Conservation (phyloP, 2,329 filamentous ascomycete genomes). For the Ceratocystis destructans region DNA sequence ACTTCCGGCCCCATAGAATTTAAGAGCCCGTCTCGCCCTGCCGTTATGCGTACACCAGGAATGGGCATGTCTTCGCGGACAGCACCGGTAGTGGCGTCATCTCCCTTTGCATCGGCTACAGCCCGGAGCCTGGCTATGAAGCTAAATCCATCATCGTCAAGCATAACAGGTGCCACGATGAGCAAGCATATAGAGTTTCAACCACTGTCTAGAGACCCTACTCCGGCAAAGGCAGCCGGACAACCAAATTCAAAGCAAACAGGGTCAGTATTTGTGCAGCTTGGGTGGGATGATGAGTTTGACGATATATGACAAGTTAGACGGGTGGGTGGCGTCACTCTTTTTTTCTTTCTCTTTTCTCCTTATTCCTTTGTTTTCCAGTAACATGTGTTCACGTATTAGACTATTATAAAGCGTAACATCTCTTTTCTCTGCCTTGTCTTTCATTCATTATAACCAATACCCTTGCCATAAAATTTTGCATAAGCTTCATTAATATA, state of each 20-base stretch:
- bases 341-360: slow-evolving; percentile 1
- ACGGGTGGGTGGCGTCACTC: slow-evolving; percentile 14
- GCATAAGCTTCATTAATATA: background rate
- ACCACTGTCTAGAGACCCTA: slow-evolving; percentile 6
- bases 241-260: background rate
- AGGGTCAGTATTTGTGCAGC: slow-evolving; percentile 38
- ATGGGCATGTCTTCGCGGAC: background rate
- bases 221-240: background rate
- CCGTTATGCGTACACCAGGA: background rate
- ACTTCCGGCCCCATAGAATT: slow-evolving; percentile 12
- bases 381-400: slow-evolving; percentile 6
- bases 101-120: slow-evolving; percentile 16
- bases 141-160: background rate
- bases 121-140: slow-evolving; percentile 15
- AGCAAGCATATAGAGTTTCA: slow-evolving; percentile 9
- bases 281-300: slow-evolving; percentile 47
- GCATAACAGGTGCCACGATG: background rate
- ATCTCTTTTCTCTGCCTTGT: background rate
- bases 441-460: background rate
- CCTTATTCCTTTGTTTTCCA: slow-evolving; percentile 2
- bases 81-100: slow-evolving; percentile 9
- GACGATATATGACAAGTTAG: slow-evolving; percentile 29
- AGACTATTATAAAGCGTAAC: background rate
- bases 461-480: background rate
- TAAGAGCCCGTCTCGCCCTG: slow-evolving; percentile 12